Conservation (phyloP, 2,329 filamentous ascomycete genomes). For the Colletotrichum sp. region DNA sequence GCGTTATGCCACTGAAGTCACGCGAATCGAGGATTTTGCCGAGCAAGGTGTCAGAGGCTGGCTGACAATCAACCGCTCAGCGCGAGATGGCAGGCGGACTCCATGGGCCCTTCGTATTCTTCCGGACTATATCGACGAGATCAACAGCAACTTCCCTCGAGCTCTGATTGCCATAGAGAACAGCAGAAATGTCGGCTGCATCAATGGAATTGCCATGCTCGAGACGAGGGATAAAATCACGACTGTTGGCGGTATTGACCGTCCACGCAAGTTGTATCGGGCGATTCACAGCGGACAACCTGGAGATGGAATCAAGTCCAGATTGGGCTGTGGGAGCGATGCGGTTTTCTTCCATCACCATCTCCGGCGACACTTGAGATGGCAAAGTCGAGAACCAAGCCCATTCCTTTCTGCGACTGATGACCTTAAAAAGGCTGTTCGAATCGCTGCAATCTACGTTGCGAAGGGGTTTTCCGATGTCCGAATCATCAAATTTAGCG, state of each 20-base stretch:
- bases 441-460: not conserved
- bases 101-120: not conserved
- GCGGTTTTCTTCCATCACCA: not conserved
- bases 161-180: not conserved
- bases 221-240: not conserved
- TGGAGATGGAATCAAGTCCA: not conserved
- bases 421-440: not conserved
- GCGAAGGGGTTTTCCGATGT: not conserved
- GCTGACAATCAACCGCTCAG: not conserved
- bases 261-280: not conserved
- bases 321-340: not conserved
- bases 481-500: not conserved
- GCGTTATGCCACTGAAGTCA: not conserved
- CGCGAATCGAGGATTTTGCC: not conserved
- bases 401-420: not conserved
- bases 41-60: not conserved
- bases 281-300: not conserved
- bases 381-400: not conserved
- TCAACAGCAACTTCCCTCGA: not conserved
- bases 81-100: not conserved
- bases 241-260: rapidly evolving
- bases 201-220: not conserved
- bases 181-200: not conserved
- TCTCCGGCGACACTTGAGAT: not conserved
- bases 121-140: not conserved